Conservation (phyloP, 768 basidiomycete genomes). For the Amanita fuliginea region DNA sequence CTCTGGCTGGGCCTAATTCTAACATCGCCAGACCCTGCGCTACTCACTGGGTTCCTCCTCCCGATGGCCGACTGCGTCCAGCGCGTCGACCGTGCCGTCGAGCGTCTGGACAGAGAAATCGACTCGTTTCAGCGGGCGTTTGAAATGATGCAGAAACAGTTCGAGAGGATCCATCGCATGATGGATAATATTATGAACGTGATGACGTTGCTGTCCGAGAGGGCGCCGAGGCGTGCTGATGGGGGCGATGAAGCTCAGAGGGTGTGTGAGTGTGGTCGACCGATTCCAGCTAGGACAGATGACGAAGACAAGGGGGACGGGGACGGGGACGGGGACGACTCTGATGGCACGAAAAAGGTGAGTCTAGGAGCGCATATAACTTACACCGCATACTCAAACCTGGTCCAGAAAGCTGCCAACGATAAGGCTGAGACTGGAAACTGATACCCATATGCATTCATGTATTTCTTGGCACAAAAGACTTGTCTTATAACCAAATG, state of each 20-base stretch:
- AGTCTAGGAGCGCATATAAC: too few species aligned
- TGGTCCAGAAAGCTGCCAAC: too few species aligned
- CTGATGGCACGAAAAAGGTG: background rate
- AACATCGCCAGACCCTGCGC: background rate
- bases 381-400: too few species aligned
- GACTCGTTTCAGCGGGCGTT: background rate
- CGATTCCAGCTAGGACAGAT: background rate
- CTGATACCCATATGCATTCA: too few species aligned
- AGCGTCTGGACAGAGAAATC: background rate
- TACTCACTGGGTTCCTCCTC: background rate
- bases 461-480: too few species aligned
- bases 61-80: background rate
- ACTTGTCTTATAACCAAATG: conserved; percentile 25
- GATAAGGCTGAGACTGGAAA: too few species aligned
- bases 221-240: background rate
- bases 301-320: background rate
- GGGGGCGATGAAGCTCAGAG: background rate
- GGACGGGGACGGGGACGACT: background rate
- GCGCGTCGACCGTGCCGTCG: background rate
- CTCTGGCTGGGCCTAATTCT: background rate
- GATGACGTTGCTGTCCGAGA: background rate
- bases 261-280: background rate
- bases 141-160: background rate
- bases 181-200: background rate
- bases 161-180: background rate